These are phyloP conservation scores for Dendrocalamus sinicus DNA, from an alignment of 176 grass and related monocot genomes.

Conservation along the genomic window DNA sequence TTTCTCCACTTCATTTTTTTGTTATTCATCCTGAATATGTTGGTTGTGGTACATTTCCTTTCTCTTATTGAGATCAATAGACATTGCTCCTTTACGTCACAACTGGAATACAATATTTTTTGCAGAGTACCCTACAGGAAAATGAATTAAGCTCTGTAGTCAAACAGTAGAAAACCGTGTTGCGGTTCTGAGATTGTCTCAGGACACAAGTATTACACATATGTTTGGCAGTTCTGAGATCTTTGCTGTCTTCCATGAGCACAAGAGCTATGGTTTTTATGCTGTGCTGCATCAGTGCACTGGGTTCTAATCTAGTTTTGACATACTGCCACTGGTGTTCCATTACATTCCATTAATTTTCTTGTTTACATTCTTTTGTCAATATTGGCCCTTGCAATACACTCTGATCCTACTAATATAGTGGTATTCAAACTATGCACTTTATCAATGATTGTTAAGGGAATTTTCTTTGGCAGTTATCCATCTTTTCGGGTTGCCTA, in stretches of 20 bases:
- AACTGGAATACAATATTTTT: conserved; percentile 21
- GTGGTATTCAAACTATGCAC: conserved; percentile 13
- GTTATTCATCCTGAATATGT: conserved; percentile 18
- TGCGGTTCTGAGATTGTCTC: neutral
- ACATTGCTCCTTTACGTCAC: neutral
- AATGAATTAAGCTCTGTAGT: conserved; percentile 17
- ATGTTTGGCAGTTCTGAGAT: conserved; percentile 12
- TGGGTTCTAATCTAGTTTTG: conserved; percentile 3
- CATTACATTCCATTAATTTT: neutral
- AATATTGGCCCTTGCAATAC: neutral
- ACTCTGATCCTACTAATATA: conserved; percentile 30
- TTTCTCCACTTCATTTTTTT: neutral
- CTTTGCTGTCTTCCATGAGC: neutral
- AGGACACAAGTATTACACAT: conserved; percentile 8
- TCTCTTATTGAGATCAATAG: conserved; percentile 2
- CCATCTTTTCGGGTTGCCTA: conserved; percentile 94
- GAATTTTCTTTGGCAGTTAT: conserved; percentile 62
- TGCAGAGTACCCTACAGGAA: neutral
- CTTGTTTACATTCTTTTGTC: neutral
- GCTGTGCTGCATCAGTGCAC: neutral
- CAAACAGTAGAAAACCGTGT: conserved; percentile 20
- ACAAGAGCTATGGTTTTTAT: conserved; percentile 2
- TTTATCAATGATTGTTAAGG: conserved; percentile 30
- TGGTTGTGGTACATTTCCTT: conserved; percentile 15
- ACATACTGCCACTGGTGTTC: neutral